phyloP scores from a whole-genome alignment of 768 basidiomycete species.

The Mycena sanguinolenta region DNA sequence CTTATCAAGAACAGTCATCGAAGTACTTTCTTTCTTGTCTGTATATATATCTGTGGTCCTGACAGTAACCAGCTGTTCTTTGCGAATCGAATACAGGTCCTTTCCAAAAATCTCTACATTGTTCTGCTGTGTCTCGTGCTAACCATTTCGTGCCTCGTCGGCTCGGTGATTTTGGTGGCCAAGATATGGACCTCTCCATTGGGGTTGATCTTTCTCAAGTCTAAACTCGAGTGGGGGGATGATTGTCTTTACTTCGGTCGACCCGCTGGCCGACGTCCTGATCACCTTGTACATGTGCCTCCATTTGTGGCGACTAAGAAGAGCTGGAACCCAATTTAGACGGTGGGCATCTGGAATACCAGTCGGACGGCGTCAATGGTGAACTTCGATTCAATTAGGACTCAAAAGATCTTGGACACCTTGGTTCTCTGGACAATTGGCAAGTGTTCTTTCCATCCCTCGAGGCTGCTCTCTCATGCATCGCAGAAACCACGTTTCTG shows the following conservation, averaged over 20 bases:
- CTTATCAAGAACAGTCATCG: neutral
- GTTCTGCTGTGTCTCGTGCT: neutral
- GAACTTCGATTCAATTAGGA: neutral
- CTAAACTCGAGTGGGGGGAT: neutral
- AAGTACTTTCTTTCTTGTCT: neutral
- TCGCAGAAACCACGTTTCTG: neutral
- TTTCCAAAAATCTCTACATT: neutral
- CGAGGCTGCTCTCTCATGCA: neutral
- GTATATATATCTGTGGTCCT: neutral
- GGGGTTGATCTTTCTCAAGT: neutral
- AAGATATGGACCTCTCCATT: neutral
- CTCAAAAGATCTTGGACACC: neutral
- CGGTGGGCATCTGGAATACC: no score
- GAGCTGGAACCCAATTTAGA: neutral
- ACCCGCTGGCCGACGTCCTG: neutral
- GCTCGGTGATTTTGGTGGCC: neutral
- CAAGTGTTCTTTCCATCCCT: neutral
- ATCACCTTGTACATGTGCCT: neutral
- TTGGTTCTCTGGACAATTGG: neutral
- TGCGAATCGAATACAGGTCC: neutral
- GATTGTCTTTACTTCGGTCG: neutral
- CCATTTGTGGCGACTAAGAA: neutral
- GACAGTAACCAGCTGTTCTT: neutral
- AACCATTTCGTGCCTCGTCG: neutral
- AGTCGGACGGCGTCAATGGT: no score